Evolutionary conservation across 768 basidiomycete genomes (phyloP), one percentile per base, ranked within the genome.

Genomic region (Mycena galericulata): DNA sequence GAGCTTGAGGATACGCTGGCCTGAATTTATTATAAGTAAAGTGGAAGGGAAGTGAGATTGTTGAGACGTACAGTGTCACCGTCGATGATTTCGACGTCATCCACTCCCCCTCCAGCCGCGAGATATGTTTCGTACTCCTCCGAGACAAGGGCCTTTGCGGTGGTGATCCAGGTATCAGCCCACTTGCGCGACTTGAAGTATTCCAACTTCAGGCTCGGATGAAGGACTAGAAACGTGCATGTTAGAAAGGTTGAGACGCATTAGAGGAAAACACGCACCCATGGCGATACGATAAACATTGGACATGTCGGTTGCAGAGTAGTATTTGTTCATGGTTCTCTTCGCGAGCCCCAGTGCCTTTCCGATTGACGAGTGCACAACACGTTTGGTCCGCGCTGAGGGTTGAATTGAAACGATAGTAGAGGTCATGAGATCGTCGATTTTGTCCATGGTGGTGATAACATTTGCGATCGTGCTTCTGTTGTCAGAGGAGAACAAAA

Each of bases 271-370:
- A n/a, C n/a, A 50, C 59, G 3, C 41, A 50, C 59, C 46, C 59
- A 61, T 61, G 2, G 59, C 59, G 15, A 50, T 34, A 6, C 59
- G 59, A 20, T 61, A 61, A 29, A 51, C 22, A 1, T 61, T 40
- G 1, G 59, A 50, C 0, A 18, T 8, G 15, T 61, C 59, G 2
- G 59, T 50, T 9, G 5, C 4, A 14, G 59, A 61, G 11, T 61
- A 61, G 24, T 61, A 61, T 30, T 61, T 61, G 34, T 61, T 61
- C 59, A 61, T n/a, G 12, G 18, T 18, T 3, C 14, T 15, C 47
- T 60, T 60, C 8, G 32, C 58, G 17, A 50, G 49, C 59, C 41
- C 30, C 24, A 61, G 47, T 17, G 58, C 58, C 8, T 45, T 24
- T 24, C 26, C 49, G 27, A 60, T 60, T 1, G 58, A 47, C 34